These are phyloP conservation scores for Verticillium albo-atrum DNA, from an alignment of 2,329 filamentous ascomycete genomes.

Conservation along the genomic window DNA sequence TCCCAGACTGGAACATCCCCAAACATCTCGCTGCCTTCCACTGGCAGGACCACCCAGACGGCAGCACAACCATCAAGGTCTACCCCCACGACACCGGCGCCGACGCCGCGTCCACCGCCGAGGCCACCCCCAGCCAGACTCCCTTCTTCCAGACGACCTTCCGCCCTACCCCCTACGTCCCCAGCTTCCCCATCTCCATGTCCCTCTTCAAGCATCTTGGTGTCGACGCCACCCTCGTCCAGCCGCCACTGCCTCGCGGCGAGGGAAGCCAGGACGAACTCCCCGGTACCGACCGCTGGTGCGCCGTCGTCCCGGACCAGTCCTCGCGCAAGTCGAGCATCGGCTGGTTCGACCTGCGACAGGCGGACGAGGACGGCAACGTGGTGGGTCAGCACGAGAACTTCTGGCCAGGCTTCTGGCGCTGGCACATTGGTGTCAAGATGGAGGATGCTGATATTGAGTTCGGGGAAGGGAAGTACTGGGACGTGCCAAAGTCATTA, in stretches of 20 bases:
- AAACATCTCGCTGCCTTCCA: conserved; percentile 50
- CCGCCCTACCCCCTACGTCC: conserved; percentile 33
- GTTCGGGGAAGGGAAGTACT: conserved; percentile 16
- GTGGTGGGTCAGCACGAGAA: conserved; percentile 25
- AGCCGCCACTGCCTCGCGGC: conserved; percentile 42
- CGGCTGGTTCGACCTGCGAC: conserved; percentile 42
- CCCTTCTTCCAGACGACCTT: conserved; percentile 44
- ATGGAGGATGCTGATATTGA: conserved; percentile 29
- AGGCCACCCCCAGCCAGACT: conserved; percentile 23
- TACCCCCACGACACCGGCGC: conserved; percentile 34
- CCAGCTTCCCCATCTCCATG: conserved; percentile 38
- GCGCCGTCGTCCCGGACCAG: conserved; percentile 26
- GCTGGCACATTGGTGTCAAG: conserved; percentile 37
- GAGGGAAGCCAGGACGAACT: conserved; percentile 34
- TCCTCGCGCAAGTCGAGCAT: conserved; percentile 26
- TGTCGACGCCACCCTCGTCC: conserved; percentile 37
- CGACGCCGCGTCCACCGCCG: conserved; percentile 17
- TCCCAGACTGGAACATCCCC: conserved; percentile 50
- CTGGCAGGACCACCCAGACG: conserved; percentile 32
- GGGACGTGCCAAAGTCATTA: conserved; percentile 18
- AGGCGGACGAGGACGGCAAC: conserved; percentile 24
- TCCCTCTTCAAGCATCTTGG: conserved; percentile 33
- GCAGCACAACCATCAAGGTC: conserved; percentile 35
- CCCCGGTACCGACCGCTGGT: conserved; percentile 42
- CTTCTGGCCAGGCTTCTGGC: conserved; percentile 41